Evolutionary conservation across 1,284 basidiomycete genomes (phyloP), one percentile per base, ranked within the genome.

Genomic region (Ganoderma multipileum): DNA sequence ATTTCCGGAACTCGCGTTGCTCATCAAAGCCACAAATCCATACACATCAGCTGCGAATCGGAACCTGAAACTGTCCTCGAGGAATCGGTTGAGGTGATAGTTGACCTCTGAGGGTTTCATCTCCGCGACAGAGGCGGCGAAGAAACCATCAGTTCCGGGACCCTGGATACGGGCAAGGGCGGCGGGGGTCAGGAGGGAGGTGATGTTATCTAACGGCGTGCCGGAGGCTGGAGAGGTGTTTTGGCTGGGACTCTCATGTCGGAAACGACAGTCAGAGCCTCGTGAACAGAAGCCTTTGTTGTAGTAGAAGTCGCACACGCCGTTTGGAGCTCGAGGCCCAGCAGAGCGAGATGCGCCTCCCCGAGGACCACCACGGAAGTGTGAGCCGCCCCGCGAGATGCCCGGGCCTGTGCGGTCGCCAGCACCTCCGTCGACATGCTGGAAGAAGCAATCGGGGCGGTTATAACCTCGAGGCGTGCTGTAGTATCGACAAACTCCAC

Each of bases 231-330:
- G 28, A 61, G 18, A 36, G 23, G 69, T 23, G 0, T 5, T 38
- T 30, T 66, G 64, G 18, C 63, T 64, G 8, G 64, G 68, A 6
- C 75, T 70, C 36, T 71, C 74, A 70, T 91, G 88, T 33, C 71
- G 73, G 74, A 77, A 88, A n/a, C 71, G 81, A 75, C 89, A 91
- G 1, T 76, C 73, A 63, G 87, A 89, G 28, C 82, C 83, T 9
- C 78, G 76, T 12, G 73, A 80, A 74, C 89, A 91, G 57, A 74
- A 76, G 3, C 88, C 89, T 1, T 73, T 78, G 0, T 80, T 76
- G 86, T 86, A 91, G 74, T 79, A 90, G 72, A 79, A 84, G 30
- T 73, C 76, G 77, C 89, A 91, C 5, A 82, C 75, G 1, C 84
- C 84, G 36, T 59, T 69, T 1, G 87, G 86, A 9, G 70, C 70